A percentile compares a stretch with the other conserved stretches of the same genome.
Conservation (phyloP, 1,139 yeast species). For the Petasospora fabianii region DNA sequence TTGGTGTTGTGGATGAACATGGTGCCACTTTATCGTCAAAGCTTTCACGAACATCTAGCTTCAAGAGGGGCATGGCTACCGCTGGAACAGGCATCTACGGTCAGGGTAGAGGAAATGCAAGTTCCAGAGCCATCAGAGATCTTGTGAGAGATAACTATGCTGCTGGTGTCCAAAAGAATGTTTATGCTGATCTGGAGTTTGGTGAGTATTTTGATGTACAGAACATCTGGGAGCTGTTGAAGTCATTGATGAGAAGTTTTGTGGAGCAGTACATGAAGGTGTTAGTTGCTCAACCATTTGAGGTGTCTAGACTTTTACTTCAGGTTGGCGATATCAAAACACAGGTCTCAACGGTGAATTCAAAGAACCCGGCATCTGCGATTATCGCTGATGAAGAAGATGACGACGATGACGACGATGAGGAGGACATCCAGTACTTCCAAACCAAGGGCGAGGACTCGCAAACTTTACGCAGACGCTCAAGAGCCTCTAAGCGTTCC, state of each 20-base stretch:
- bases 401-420: conserved; percentile 33
- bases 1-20: conserved; percentile 44
- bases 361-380: conserved; percentile 11
- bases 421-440: conserved; percentile 57
- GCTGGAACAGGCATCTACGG: conserved; percentile 12
- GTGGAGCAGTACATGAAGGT: conserved; percentile 64
- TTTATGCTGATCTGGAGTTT: conserved; percentile 62
- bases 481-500: conserved; percentile 18
- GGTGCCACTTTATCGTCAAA: conserved; percentile 38
- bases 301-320: conserved; percentile 69
- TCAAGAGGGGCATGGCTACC: conserved; percentile 9
- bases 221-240: conserved; percentile 52
- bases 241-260: conserved; percentile 56
- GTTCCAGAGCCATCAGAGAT: conserved; percentile 14
- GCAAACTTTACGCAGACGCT: conserved; percentile 21
- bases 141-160: conserved; percentile 22
- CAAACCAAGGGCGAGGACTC: conserved; percentile 33
- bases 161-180: conserved; percentile 35
- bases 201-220: conserved; percentile 59
- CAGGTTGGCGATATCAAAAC: conserved; percentile 67
- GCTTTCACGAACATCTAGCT: conserved; percentile 20
- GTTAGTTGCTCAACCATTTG: conserved; percentile 82
- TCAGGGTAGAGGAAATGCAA: not conserved
- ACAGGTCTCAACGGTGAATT: conserved; percentile 3
- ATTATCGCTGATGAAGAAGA: conserved; percentile 33